Evolutionary conservation across 441 rosid species (phyloP), one percentile per base, ranked within the genome.

Genomic region (Euphorbia neoarborescens): DNA sequence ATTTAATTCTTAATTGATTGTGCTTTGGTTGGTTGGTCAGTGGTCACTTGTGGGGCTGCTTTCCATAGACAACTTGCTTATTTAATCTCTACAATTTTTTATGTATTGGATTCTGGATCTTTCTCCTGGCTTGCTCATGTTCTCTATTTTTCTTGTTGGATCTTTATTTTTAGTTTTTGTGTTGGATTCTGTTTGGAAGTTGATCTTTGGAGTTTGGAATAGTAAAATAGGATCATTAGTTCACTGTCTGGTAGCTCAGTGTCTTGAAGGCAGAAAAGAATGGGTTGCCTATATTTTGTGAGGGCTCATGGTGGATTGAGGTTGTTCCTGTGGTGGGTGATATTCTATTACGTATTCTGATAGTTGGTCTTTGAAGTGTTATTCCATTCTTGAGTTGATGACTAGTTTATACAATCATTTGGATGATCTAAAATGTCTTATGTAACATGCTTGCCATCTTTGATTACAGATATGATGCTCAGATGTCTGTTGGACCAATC

Each of bases 391-490:
- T 60, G 35, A 48, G 63, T 9, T 66, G 48, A 51, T 70, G 15
- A 22, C 59, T 66, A 20, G 20, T 57, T 62, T 24, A 32, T 54
- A 30, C 24, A 60, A 69, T 50, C 17, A 1, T 38, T 35, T 62
- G 25, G 35, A 15, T 62, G 28, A 46, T 70, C 1, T 22, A 32
- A 24, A 57, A 62, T 42, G 28, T 48, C 20, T 42, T 69, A 65
- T 14, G 15, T 27, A 5, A 34, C 58, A 65, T 62, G 14, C 62
- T 30, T 22, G n/a, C 48, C 61, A 62, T 69, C 77, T 81, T 34
- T 77, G 62, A 62, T 84, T 78, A 76, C 87, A 90, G 97, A 68
- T 74, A 46, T 79, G 82, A 81, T 80, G 80, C 81, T 74, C 82
- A 79, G 73, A 80, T 72, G 19, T 83, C 84, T 72, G 69, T 62